phyloP scores from a whole-genome alignment of 75 land plant species.

The Ceratopteris richardii region DNA sequence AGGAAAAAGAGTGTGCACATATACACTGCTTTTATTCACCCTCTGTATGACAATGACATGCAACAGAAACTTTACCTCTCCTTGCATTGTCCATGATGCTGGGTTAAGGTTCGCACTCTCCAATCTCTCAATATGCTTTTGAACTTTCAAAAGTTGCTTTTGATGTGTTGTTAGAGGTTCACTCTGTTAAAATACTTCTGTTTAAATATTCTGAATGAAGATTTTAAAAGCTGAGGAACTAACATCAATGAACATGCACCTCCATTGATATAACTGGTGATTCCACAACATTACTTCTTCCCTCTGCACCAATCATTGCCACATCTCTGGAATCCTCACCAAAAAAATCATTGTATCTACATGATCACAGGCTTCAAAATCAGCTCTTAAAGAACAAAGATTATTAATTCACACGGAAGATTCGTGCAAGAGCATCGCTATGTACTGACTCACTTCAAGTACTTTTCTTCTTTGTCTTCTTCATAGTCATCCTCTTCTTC shows the following conservation, averaged over 20 bases:
- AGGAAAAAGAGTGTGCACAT: conserved; percentile 20
- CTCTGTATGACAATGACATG: not conserved
- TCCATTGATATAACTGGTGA: too few relatives aligned
- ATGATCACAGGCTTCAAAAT: too few relatives aligned
- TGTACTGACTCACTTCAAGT: too few relatives aligned
- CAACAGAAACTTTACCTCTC: conserved; percentile 49
- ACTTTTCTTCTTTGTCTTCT: too few relatives aligned
- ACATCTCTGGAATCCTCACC: not conserved
- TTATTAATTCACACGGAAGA: too few relatives aligned
- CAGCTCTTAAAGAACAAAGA: too few relatives aligned
- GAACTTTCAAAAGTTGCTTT: conserved; percentile 42
- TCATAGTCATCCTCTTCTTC: too few relatives aligned
- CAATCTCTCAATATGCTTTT: conserved; percentile 55
- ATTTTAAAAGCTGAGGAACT: not conserved
- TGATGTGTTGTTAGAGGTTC: conserved; percentile 45
- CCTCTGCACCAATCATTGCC: not conserved
- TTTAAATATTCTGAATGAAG: not conserved
- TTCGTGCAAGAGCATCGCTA: too few relatives aligned
- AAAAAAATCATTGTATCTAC: not conserved
- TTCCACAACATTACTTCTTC: too few relatives aligned
- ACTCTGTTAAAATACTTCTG: not conserved
- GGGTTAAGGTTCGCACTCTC: conserved; percentile 72
- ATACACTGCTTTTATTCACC: not conserved
- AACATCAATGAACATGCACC: not conserved
- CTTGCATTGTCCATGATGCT: conserved; percentile 80